Evolutionary conservation across 805 yeast genomes (phyloP), one percentile per base, ranked within the genome.

Genomic region (Saccharomycopsis sp.): DNA sequence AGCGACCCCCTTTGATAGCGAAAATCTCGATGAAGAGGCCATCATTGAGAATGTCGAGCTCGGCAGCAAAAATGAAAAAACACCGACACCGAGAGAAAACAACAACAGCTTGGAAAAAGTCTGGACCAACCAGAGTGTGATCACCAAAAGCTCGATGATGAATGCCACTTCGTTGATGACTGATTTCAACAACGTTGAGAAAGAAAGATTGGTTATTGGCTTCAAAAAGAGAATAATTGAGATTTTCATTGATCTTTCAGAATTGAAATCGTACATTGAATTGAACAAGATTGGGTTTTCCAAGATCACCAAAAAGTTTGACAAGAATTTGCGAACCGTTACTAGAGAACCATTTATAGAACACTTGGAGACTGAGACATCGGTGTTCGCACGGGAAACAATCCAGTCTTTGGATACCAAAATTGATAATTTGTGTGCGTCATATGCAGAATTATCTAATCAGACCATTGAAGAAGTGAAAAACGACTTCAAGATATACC

Each of bases 241-340:
- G 3, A 61, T 77, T 31, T 89, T 76, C 62, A 89, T 89, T 3
- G 64, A 73, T 15, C 63, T 87, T 16, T 80, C 88, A 5, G 97
- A 89, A 59, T 68, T 89, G 50, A 77, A 81, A 52, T 84, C 95
- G 8, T 89, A 64, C 56, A 69, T 83, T 38, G 95, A 87, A 53
- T 67, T 92, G 50, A 89, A 89, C 65, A 72, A 69, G 50, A 84
- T 94, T 18, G 97, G 96, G 2, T 84, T 89, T 59, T 72, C 83
- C 38, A 89, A 89, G 61, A 88, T 89, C 31, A 69, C 87, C 50
- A 89, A 89, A 59, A 89, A 89, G 61, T 92, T 85, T 58, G 96
- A 92, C 61, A 89, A 89, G 58, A 77, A 84, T 8, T 64, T 85
- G 49, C 71, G 73, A 44, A 73, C 15, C 5, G 21, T 8, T 5